Conservation (phyloP, 2,329 filamentous ascomycete species). For the Nectriaceae sp. region DNA sequence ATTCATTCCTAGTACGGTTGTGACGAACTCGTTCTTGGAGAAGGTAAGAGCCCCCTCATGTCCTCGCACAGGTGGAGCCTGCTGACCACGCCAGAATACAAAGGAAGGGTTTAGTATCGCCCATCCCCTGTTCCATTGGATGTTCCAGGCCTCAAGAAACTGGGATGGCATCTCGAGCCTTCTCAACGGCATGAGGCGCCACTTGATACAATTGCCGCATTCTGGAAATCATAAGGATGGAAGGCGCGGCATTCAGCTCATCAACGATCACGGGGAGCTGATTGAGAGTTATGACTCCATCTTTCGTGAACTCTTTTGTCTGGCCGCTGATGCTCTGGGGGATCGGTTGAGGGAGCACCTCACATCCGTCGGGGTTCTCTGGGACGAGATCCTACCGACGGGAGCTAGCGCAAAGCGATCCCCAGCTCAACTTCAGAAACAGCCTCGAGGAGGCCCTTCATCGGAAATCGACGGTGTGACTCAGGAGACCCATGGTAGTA, state of each 20-base stretch:
- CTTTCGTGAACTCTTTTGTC: slow-evolving; percentile 82
- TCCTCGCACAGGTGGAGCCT: background rate
- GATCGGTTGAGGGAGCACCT: slow-evolving; percentile 64
- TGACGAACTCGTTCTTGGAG: slow-evolving; percentile 76
- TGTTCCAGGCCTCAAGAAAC: slow-evolving; percentile 77
- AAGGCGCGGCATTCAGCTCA: slow-evolving; percentile 42
- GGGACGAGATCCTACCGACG: slow-evolving; percentile 74
- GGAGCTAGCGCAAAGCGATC: slow-evolving; percentile 41
- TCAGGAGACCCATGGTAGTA: slow-evolving; percentile 25
- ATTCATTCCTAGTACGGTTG: slow-evolving; percentile 69
- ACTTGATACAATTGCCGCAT: slow-evolving; percentile 57
- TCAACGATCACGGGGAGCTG: slow-evolving; percentile 56
- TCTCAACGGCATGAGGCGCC: slow-evolving; percentile 70
- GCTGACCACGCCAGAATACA: slow-evolving; percentile 37
- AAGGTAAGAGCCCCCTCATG: slow-evolving; percentile 43
- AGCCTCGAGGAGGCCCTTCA: slow-evolving; percentile 11
- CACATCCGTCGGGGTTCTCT: slow-evolving; percentile 67
- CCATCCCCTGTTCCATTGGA: slow-evolving; percentile 84
- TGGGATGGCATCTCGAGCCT: slow-evolving; percentile 71
- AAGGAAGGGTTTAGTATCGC: slow-evolving; percentile 75
- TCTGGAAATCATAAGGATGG: slow-evolving; percentile 22
- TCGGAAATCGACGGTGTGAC: slow-evolving; percentile 10
- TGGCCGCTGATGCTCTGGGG: slow-evolving; percentile 75
- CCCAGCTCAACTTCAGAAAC: slow-evolving; percentile 16
- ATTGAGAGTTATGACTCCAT: slow-evolving; percentile 72